phyloP scores from a whole-genome alignment of 805 yeast species.

The Pichia ethanolica region DNA sequence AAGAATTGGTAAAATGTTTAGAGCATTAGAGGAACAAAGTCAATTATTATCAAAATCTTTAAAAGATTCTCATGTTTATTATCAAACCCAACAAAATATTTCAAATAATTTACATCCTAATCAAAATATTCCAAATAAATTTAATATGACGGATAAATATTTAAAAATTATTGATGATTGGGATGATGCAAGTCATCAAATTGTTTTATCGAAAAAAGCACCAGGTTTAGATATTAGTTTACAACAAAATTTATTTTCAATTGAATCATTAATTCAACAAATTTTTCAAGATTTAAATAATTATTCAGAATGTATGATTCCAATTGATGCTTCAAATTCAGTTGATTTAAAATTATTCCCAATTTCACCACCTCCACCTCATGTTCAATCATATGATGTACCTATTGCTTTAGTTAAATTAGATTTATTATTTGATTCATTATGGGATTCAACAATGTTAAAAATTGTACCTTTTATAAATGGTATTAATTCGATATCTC shows the following conservation, averaged over 20 bases:
- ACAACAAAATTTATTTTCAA: slow-evolving; percentile 34
- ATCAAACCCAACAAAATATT: slow-evolving; percentile 25
- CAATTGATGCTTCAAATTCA: slow-evolving; percentile 81
- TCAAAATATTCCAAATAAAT: slow-evolving; percentile 1
- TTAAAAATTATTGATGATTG: slow-evolving; percentile 25
- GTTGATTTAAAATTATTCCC: slow-evolving; percentile 94
- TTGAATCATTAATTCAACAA: slow-evolving; percentile 78
- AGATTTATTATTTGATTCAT: slow-evolving; percentile 66
- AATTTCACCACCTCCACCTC: slow-evolving; percentile 71
- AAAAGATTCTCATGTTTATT: slow-evolving; percentile 36
- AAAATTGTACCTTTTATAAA: slow-evolving; percentile 79
- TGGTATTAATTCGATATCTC: slow-evolving; percentile 77
- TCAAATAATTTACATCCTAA: neutral
- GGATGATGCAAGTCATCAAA: slow-evolving; percentile 21
- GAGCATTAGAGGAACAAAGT: slow-evolving; percentile 84
- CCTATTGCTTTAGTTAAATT: slow-evolving; percentile 85
- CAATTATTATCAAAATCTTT: slow-evolving; percentile 57
- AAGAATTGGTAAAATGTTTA: slow-evolving; percentile 81
- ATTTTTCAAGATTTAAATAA: slow-evolving; percentile 91
- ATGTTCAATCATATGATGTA: slow-evolving; percentile 73
- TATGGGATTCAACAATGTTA: slow-evolving; percentile 97
- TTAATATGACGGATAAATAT: slow-evolving; percentile 18
- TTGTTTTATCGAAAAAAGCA: slow-evolving; percentile 15
- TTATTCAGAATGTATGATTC: slow-evolving; percentile 93
- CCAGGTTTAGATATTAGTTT: slow-evolving; percentile 18